These are phyloP conservation scores for Paspalum notatum DNA, from an alignment of 176 grass and related monocot genomes.

Conservation along the genomic window DNA sequence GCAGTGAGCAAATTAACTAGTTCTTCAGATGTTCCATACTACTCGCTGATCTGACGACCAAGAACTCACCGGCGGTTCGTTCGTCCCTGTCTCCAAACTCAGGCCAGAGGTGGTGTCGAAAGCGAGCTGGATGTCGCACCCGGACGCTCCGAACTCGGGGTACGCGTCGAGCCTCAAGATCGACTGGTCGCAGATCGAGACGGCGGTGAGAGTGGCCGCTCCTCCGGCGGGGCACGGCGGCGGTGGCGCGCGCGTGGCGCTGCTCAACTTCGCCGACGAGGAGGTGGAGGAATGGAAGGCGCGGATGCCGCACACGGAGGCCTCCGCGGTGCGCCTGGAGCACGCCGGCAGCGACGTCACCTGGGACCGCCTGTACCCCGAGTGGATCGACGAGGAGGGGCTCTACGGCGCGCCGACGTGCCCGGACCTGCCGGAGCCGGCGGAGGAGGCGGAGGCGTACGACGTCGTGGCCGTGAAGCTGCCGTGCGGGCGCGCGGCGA, in stretches of 20 bases:
- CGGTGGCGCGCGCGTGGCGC: constrained; percentile 18
- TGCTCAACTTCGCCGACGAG: constrained; percentile 50
- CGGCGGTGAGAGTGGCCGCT: constrained; percentile 7
- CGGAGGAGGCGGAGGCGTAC: background rate
- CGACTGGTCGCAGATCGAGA: constrained; percentile 46
- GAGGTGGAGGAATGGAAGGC: constrained; percentile 40
- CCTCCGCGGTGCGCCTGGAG: constrained; percentile 21
- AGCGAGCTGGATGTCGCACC: constrained; percentile 29
- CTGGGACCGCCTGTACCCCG: constrained; percentile 62
- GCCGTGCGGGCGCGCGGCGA: constrained; percentile 34
- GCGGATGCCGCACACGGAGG: constrained; percentile 28
- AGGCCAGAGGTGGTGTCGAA: background rate
- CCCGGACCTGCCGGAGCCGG: constrained; percentile 49
- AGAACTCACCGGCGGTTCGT: background rate
- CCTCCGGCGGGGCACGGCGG: background rate
- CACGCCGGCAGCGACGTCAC: constrained; percentile 46
- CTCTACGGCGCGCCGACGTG: constrained; percentile 45
- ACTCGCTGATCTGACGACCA: background rate
- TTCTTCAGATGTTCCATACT: background rate
- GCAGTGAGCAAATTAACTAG: constrained; percentile 19
- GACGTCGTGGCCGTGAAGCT: constrained; percentile 65
- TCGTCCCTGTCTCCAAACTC: background rate
- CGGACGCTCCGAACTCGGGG: constrained; percentile 8
- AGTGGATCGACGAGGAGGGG: constrained; percentile 78
- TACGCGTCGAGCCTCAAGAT: constrained; percentile 48